Percentiles rank a stretch among this genome's conserved stretches.
These are phyloP conservation scores for Aspergillus luchuensis DNA, from an alignment of 2,329 filamentous ascomycete genomes.

Conservation along the genomic window DNA sequence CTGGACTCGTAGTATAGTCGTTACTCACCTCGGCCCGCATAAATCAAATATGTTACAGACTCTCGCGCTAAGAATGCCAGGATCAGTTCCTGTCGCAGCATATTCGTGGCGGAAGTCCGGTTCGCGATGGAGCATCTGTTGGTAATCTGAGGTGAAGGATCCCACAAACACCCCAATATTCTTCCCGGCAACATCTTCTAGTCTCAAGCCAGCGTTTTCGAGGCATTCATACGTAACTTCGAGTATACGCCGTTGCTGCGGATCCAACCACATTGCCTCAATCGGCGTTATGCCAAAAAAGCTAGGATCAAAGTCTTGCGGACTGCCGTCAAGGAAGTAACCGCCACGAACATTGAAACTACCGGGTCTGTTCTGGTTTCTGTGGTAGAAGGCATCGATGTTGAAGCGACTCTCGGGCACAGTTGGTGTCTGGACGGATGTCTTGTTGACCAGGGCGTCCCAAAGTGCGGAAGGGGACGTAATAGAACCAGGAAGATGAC, in stretches of 20 bases:
- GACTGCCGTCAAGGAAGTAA: constrained; percentile 23
- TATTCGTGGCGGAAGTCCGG: neutral
- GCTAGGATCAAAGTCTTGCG: neutral
- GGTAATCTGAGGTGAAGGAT: constrained; percentile 28
- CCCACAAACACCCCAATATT: constrained; percentile 32
- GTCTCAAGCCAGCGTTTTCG: constrained; percentile 33
- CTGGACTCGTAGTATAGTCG: no score
- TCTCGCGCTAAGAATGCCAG: constrained; percentile 15
- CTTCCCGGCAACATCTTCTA: constrained; percentile 26
- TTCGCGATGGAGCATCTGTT: neutral
- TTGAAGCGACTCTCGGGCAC: constrained; percentile 29
- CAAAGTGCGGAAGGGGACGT: constrained; percentile 11
- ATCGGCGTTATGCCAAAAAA: constrained; percentile 32
- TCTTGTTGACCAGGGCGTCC: constrained; percentile 23
- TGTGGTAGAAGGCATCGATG: constrained; percentile 23
- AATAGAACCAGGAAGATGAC: neutral
- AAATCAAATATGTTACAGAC: constrained; percentile 26
- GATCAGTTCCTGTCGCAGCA: constrained; percentile 11
- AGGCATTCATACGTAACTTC: constrained; percentile 38
- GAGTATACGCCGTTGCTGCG: constrained; percentile 36
- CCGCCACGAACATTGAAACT: constrained; percentile 17
- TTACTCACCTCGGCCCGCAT: constrained; percentile 17
- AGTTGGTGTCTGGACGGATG: constrained; percentile 14
- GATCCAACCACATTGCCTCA: constrained; percentile 33
- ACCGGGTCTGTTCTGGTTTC: neutral